A percentile compares a stretch with the other conserved stretches of the same genome.
Evolutionary conservation across 352 stramenopile species (phyloP).

Genomic region (Pythium angustatum): DNA sequence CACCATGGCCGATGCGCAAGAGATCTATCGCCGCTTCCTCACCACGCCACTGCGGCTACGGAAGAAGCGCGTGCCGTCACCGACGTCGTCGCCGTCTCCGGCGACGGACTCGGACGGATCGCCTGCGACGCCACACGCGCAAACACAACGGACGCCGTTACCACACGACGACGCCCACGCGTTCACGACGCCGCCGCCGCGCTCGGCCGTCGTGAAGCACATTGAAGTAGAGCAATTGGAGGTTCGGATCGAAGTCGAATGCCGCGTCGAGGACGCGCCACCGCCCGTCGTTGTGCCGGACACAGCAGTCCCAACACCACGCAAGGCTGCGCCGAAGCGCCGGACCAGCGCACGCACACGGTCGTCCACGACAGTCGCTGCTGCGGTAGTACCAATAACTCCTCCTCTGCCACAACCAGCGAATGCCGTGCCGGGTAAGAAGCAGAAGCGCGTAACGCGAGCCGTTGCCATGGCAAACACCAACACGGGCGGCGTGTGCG

Average conservation of each 20-base stretch:
- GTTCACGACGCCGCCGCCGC: neutral
- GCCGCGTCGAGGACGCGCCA: constrained; percentile 7
- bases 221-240: constrained; percentile 16
- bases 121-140: neutral
- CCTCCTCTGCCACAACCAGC: neutral
- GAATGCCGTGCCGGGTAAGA: neutral
- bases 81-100: constrained; percentile 8
- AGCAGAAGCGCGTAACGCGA: constrained; percentile 43
- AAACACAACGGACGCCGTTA: neutral
- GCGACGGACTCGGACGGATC: neutral
- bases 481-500: constrained; percentile 35
- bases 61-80: constrained; percentile 4
- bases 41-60: constrained; percentile 26
- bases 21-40: constrained; percentile 30
- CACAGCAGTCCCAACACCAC: neutral
- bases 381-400: neutral
- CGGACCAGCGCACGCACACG: constrained; percentile 6
- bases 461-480: constrained; percentile 31
- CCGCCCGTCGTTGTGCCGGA: neutral
- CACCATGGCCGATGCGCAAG: constrained; percentile 27
- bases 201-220: neutral
- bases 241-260: constrained; percentile 17
- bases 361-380: neutral
- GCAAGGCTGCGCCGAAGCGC: neutral
- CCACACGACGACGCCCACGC: neutral